These are phyloP conservation scores for Hordeum marinum DNA, from an alignment of 176 grass and related monocot species.

Conservation along the genomic window DNA sequence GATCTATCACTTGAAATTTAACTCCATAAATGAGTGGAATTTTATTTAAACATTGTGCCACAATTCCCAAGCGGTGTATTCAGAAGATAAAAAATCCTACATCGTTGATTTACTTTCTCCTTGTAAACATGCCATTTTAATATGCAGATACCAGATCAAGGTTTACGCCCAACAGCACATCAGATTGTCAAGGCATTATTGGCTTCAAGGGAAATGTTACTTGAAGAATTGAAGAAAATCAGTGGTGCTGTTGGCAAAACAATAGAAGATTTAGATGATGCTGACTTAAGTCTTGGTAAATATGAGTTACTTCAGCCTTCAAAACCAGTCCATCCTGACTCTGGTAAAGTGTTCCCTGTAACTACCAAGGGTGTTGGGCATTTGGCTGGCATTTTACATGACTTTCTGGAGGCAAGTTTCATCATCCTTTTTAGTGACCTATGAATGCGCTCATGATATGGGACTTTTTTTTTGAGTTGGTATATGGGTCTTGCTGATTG, in stretches of 20 bases:
- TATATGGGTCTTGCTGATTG: conserved; percentile 11
- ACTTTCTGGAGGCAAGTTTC: conserved; percentile 78
- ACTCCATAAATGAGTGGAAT: neutral
- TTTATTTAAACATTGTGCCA: neutral
- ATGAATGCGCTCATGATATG: neutral
- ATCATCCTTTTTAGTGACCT: conserved; percentile 9
- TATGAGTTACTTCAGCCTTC: conserved; percentile 63
- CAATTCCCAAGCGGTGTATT: no score
- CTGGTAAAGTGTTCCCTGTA: conserved; percentile 48
- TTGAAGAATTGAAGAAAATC: conserved; percentile 76
- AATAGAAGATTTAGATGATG: conserved; percentile 65
- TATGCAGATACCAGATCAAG: conserved; percentile 71
- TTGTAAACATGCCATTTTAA: conserved; percentile 33
- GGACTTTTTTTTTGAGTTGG: neutral
- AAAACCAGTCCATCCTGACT: conserved; percentile 30
- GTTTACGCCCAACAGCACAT: conserved; percentile 55
- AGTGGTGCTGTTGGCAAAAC: conserved; percentile 69
- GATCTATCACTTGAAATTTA: neutral
- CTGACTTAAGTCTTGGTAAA: conserved; percentile 74
- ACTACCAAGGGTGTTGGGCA: conserved; percentile 79
- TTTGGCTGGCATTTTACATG: conserved; percentile 79
- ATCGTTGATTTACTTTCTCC: neutral
- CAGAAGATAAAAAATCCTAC: neutral
- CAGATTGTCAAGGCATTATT: conserved; percentile 71
- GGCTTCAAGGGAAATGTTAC: conserved; percentile 72